These are phyloP conservation scores for Paramecium primaurelia DNA, from an alignment of 73 alveolate species.

Conservation along the genomic window DNA sequence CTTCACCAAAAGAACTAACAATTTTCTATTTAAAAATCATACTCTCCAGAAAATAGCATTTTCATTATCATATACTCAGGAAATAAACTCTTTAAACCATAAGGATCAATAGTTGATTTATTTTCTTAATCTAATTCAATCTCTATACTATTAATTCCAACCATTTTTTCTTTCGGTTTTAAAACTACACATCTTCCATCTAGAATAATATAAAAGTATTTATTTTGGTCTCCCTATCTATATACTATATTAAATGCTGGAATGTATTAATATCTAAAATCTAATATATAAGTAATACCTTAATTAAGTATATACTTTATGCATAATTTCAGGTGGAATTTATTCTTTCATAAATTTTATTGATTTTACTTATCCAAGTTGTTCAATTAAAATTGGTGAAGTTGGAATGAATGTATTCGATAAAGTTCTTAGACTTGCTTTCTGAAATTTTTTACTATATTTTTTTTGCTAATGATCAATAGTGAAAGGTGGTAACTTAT, in stretches of 20 bases:
- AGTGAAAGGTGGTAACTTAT: background rate
- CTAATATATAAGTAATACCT: background rate
- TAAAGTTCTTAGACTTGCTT: background rate
- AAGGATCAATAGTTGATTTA: background rate
- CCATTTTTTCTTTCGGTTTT: slow-evolving; percentile 27
- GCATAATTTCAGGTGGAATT: slow-evolving; percentile 14
- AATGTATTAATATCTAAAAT: background rate
- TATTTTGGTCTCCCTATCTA: slow-evolving; percentile 19
- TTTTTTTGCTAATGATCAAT: background rate
- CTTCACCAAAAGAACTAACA: slow-evolving; percentile 34
- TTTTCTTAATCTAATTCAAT: background rate
- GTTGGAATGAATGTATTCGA: background rate
- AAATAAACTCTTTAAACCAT: slow-evolving; percentile 33
- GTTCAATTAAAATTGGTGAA: background rate
- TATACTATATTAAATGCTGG: background rate
- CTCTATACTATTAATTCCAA: background rate
- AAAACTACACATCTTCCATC: slow-evolving; percentile 26
- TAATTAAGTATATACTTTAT: slow-evolving; percentile 18
- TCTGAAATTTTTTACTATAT: background rate
- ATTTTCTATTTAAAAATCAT: background rate
- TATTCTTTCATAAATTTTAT: background rate
- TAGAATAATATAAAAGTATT: background rate
- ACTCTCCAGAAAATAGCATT: slow-evolving; percentile 19
- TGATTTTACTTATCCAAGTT: background rate
- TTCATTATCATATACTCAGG: slow-evolving; percentile 20